Base-by-base conservation (phyloP, 176 grass and related monocot species). In the sorghum (Sorghum bicolor) region DNA sequence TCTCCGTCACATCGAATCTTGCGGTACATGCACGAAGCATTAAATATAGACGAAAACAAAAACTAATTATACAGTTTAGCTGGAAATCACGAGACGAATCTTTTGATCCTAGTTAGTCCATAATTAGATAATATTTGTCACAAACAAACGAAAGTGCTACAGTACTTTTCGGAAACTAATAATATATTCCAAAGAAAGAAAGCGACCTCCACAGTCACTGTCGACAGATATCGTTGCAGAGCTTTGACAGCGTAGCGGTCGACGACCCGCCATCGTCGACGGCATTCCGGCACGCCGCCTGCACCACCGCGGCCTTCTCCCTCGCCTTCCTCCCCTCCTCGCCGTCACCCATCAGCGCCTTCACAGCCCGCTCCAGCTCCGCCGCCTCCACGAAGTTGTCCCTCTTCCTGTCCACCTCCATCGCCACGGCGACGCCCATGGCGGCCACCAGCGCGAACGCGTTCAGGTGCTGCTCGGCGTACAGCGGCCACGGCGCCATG, bases 381-480 rank as follows among this genome's bases (percentile, higher is more conserved):
- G 38, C 76, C 9, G 60, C 76, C 26, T 65, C 39, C 38, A 79
- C 76, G 26, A 45, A 79, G 76, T 65, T 44, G 0, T 3, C 58
- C 39, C 10, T 11, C 2, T 8, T 1, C 38, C 76, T 12, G 60
- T 79, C 76, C 38, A 65, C 60, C 16, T 22, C 24, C 76, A 79
- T 79, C 10, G 38, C 60, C 39, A 79, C 76, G 37, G 76, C 76
- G 38, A 13, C 38, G 38, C 76, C 76, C 15, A 31, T 29, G 37
- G 4, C 37, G 9, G 25, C 25, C 25, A 79, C 76, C 2, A 79
- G 60, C 60, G 38, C 37, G 60, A 79, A 64, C 76, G 76, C 76
- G 60, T 79, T 79, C 25, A 65, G 38, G 60, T 79, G 60, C 76
- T 79, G 76, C 76, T 79, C 76, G 1, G 76, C 76, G 39, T 79